These are phyloP conservation scores for Lipomyces sp. DNA, from an alignment of 805 yeast species.

Conservation along the genomic window DNA sequence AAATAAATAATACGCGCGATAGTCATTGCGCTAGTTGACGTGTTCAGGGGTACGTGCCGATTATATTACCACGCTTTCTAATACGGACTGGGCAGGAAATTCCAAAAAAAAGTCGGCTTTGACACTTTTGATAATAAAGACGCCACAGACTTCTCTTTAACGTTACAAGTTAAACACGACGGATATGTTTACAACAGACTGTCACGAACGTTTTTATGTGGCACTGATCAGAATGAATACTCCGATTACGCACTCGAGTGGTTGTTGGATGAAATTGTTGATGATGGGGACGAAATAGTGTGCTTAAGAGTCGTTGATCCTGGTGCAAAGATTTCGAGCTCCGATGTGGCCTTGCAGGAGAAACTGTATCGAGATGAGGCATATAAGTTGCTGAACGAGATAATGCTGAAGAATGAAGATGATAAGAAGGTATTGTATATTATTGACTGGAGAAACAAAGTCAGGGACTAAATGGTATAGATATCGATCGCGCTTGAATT, in stretches of 20 bases:
- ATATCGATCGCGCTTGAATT: conserved; percentile 53
- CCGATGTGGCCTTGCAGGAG: conserved; percentile 35
- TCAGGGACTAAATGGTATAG: conserved; percentile 2
- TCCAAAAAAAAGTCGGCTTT: conserved; percentile 48
- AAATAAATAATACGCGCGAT: background rate
- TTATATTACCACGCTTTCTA: background rate
- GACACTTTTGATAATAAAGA: conserved; percentile 51
- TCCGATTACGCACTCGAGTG: conserved; percentile 53
- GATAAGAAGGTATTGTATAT: conserved; percentile 43
- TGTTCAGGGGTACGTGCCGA: background rate
- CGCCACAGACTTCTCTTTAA: conserved; percentile 46
- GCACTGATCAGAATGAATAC: conserved; percentile 51
- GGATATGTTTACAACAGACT: conserved; percentile 47
- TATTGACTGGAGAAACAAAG: background rate
- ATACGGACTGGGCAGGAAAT: conserved; percentile 27
- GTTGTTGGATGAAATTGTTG: conserved; percentile 52
- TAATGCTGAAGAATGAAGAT: conserved; percentile 46
- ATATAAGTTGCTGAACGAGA: conserved; percentile 43
- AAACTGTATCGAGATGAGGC: conserved; percentile 47
- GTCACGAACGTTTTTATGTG: conserved; percentile 53
- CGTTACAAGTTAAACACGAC: conserved; percentile 49
- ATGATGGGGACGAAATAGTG: conserved; percentile 55
- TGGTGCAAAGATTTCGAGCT: conserved; percentile 38
- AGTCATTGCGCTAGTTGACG: background rate
- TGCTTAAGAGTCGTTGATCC: conserved; percentile 52